phyloP scores from a whole-genome alignment of 2,329 filamentous ascomycete species.

The Colletotrichum plurivorum region DNA sequence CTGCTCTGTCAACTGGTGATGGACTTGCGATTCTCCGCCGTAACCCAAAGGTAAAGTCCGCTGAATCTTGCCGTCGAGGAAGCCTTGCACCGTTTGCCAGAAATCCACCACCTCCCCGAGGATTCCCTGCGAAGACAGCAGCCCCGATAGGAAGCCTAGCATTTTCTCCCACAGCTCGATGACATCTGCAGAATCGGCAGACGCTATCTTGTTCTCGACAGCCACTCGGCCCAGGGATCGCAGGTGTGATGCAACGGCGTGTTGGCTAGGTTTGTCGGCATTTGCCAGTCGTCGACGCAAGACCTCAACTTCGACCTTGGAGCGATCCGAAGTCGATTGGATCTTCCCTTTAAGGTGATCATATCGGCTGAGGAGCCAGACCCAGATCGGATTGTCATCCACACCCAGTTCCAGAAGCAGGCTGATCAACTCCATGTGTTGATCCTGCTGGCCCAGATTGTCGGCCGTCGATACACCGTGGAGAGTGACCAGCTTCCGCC shows the following conservation, averaged over 20 bases:
- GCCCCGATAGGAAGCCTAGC: slow-evolving; percentile 77
- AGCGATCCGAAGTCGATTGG: slow-evolving; percentile 83
- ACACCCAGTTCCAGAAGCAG: slow-evolving; percentile 94
- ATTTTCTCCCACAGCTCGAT: slow-evolving; percentile 96
- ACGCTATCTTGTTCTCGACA: slow-evolving; percentile 70
- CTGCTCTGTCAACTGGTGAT: slow-evolving; percentile 83
- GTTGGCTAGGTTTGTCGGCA: slow-evolving; percentile 78
- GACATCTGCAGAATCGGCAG: slow-evolving; percentile 84
- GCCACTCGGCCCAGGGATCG: slow-evolving; percentile 79
- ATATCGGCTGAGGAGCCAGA: slow-evolving; percentile 92
- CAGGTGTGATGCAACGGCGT: slow-evolving; percentile 81
- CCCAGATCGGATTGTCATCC: slow-evolving; percentile 95
- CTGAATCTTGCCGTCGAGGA: slow-evolving; percentile 89
- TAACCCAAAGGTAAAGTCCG: slow-evolving; percentile 83
- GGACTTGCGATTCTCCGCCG: slow-evolving; percentile 83
- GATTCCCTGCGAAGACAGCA: slow-evolving; percentile 85
- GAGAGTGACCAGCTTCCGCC: slow-evolving; percentile 82
- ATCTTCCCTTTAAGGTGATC: slow-evolving; percentile 92
- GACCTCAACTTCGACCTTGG: slow-evolving; percentile 92
- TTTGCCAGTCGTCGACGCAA: slow-evolving; percentile 84
- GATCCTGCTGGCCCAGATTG: slow-evolving; percentile 73
- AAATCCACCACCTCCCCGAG: slow-evolving; percentile 93
- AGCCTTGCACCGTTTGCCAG: slow-evolving; percentile 92
- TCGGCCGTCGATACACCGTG: slow-evolving; percentile 70
- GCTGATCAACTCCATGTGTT: slow-evolving; percentile 91